Percentiles rank a stretch among this genome's conserved stretches.
phyloP scores from a whole-genome alignment of 352 stramenopile species.

The Pythium aristosporum region DNA sequence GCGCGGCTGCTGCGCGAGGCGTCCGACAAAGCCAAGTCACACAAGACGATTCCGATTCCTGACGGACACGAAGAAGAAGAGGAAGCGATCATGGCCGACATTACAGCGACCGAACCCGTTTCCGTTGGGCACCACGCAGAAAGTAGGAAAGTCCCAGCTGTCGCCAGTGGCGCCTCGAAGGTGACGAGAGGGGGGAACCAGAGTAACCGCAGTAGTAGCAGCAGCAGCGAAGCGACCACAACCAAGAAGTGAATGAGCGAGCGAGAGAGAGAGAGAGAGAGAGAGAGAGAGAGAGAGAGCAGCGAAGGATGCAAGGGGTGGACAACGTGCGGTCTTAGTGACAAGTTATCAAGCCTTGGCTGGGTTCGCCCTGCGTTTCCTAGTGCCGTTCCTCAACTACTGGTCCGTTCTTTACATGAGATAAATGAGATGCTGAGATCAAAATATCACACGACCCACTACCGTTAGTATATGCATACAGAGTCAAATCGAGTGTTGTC shows the following conservation, averaged over 20 bases:
- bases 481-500: too few relatives aligned
- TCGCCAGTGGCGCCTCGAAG: not conserved
- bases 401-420: too few relatives aligned
- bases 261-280: too few relatives aligned
- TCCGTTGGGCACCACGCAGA: not conserved
- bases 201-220: conserved; percentile 3
- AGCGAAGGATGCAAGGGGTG: too few relatives aligned
- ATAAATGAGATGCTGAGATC: too few relatives aligned
- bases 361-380: too few relatives aligned
- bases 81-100: conserved; percentile 7
- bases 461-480: too few relatives aligned
- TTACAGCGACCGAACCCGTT: conserved; percentile 13
- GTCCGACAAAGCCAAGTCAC: not conserved
- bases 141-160: not conserved
- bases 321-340: too few relatives aligned
- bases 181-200: not conserved
- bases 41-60: conserved; percentile 4
- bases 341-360: too few relatives aligned
- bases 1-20: conserved; percentile 9
- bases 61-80: not conserved
- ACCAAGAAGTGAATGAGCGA: conserved; percentile 1
- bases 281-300: too few relatives aligned
- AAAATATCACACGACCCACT: too few relatives aligned
- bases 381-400: too few relatives aligned
- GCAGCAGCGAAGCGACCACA: conserved; percentile 2